A percentile compares a stretch with the other conserved stretches of the same genome.
Evolutionary conservation across 2,329 filamentous ascomycete genomes (phyloP).

Genomic region (Teratosphaeria gauchensis): DNA sequence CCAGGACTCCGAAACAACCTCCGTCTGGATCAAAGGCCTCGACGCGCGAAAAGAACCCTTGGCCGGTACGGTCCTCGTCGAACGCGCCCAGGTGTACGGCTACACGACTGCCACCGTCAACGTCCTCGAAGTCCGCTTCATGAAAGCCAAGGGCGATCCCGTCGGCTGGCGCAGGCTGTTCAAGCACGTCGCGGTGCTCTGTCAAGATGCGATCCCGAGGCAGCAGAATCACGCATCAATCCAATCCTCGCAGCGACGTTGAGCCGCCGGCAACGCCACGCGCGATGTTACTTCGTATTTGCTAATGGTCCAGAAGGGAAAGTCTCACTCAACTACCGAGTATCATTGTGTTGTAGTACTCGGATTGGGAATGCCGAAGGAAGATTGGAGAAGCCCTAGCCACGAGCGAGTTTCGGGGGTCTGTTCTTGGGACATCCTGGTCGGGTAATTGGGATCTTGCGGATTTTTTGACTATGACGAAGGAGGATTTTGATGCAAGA

Average conservation of each 20-base stretch:
- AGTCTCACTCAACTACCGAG: too few species aligned
- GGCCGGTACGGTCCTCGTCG: slow-evolving; percentile 65
- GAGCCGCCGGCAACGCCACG: too few species aligned
- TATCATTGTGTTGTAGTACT: too few species aligned
- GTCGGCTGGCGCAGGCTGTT: slow-evolving; percentile 95
- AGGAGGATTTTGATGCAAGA: too few species aligned
- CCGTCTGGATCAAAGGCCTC: slow-evolving; percentile 62
- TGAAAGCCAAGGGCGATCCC: slow-evolving; percentile 92
- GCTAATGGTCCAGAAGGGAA: too few species aligned
- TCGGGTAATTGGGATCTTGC: neutral
- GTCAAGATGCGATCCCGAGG: slow-evolving; percentile 62
- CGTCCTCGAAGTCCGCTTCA: slow-evolving; percentile 75
- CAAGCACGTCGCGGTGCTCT: slow-evolving; percentile 84
- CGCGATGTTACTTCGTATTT: too few species aligned
- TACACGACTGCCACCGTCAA: slow-evolving; percentile 35
- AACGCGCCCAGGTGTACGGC: slow-evolving; percentile 48
- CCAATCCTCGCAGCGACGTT: neutral
- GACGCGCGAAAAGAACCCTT: slow-evolving; percentile 64
- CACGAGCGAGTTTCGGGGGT: too few species aligned
- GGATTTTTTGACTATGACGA: too few species aligned
- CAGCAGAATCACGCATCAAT: neutral
- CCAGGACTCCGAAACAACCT: slow-evolving; percentile 36
- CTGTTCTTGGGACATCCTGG: neutral
- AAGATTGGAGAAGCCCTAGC: too few species aligned
- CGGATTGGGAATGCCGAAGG: too few species aligned